Base-by-base conservation (phyloP, 2,329 filamentous ascomycete genomes). In the Diplodia scrobiculata region DNA sequence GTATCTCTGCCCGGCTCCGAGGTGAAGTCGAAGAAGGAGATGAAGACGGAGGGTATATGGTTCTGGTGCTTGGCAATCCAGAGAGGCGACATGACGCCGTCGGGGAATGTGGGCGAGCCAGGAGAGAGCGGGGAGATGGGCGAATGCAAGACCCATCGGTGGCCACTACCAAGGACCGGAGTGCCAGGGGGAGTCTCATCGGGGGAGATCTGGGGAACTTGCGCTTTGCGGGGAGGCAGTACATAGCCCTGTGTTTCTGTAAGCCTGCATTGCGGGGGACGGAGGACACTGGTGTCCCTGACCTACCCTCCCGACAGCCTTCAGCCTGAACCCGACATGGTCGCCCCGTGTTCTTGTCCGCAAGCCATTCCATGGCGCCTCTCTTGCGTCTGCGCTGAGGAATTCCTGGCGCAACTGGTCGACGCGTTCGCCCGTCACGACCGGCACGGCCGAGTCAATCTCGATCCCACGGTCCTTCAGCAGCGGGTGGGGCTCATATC, bases 51-150 rank as follows among this genome's bases (percentile, higher is more conserved):
- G 1, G 94, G 94, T 25, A 98, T 84, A 19, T 92, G 82, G 62
- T 90, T 83, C 74, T 97, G 93, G 75, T 98, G 94, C 76, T 98
- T 99, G 67, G 86, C 86, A 65, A 96, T 83, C 94, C 94, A 99
- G 68, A 86, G 79, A 21, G 89, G 84, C 68, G 92, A 87, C 75
- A 97, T 87, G 67, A 97, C 81, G 4, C 94, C 95, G 78, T 98
- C 95, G 7, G 94, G 93, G 74, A 95, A 98, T 2, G 96, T 84
- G 2, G 87, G 83, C 7, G 94, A 97, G 7, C 84, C 85, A 3
- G 93, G 92, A 47, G 91, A 95, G 34, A 98, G 83, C 0, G 94
- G 95, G 2, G 95, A 98, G 70, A 97, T 87, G 1, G 93, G 91
- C 13, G 95, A 98, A 77, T 98, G 94, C 4, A 97, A 80, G n/a